A percentile compares a stretch with the other conserved stretches of the same genome.
Evolutionary conservation across 2,329 filamentous ascomycete species (phyloP).

Genomic region (Aureobasidium sp.): DNA sequence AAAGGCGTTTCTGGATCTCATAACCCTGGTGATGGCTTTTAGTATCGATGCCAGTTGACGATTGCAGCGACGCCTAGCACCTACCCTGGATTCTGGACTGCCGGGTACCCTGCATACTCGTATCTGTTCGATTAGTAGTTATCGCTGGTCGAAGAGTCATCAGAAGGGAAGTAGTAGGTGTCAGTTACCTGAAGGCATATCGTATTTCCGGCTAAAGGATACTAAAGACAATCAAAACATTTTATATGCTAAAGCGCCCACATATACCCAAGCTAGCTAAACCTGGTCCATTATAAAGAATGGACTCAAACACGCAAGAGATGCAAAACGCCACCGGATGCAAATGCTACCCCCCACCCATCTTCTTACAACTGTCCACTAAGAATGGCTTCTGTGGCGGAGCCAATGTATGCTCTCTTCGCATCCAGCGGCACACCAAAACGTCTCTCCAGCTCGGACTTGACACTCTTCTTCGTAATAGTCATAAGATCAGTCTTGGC

Average conservation of each 20-base stretch:
- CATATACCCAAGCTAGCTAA: slow-evolving; percentile 1
- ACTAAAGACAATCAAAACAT: neutral
- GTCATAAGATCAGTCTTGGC: slow-evolving; percentile 91
- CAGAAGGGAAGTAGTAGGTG: neutral
- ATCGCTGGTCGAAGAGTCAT: neutral
- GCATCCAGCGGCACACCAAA: slow-evolving; percentile 81
- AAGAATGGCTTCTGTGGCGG: slow-evolving; percentile 35
- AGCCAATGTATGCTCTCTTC: slow-evolving; percentile 78
- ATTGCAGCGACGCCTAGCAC: neutral
- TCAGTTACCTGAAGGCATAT: neutral
- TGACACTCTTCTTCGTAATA: slow-evolving; percentile 97
- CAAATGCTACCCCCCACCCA: neutral
- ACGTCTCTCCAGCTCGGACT: slow-evolving; percentile 80
- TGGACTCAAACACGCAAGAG: neutral
- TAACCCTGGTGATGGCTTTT: slow-evolving; percentile 5
- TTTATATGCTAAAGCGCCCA: neutral
- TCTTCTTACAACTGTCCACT: slow-evolving; percentile 30
- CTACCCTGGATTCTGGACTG: neutral
- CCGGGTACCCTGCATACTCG: neutral
- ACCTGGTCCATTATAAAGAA: neutral
- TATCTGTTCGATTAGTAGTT: neutral
- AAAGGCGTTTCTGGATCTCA: neutral
- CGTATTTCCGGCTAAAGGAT: neutral
- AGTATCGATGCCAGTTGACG: neutral
- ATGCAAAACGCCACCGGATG: slow-evolving; percentile 7